phyloP scores from a whole-genome alignment of 2,329 filamentous ascomycete species.

The Ceratocystis cacaofunesta region DNA sequence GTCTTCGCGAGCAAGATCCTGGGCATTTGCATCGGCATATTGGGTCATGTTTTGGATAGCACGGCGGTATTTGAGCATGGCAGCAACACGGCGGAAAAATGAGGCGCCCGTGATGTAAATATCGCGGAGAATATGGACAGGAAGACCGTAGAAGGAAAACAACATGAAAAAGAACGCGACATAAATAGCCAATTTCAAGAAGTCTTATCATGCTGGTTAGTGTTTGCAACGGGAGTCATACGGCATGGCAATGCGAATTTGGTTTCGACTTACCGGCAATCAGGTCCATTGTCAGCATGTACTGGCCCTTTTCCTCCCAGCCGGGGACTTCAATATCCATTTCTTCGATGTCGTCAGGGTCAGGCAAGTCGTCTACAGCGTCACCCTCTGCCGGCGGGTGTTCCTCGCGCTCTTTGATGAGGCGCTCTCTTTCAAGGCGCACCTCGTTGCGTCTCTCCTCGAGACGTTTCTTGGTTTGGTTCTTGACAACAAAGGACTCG shows the following conservation, averaged over 20 bases:
- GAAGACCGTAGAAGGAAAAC: slow-evolving; percentile 83
- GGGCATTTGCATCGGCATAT: slow-evolving; percentile 78
- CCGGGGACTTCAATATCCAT: slow-evolving; percentile 90
- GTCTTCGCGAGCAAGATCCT: slow-evolving; percentile 73
- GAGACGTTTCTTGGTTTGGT: slow-evolving; percentile 57
- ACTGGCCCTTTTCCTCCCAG: slow-evolving; percentile 92
- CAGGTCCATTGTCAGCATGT: slow-evolving; percentile 77
- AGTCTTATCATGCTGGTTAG: slow-evolving; percentile 40
- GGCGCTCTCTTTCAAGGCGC: slow-evolving; percentile 40
- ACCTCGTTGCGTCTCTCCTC: slow-evolving; percentile 55
- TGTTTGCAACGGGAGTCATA: neutral
- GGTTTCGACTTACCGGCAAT: slow-evolving; percentile 46
- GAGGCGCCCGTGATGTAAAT: slow-evolving; percentile 87
- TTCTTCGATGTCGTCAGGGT: slow-evolving; percentile 69
- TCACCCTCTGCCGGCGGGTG: slow-evolving; percentile 32
- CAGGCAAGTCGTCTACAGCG: slow-evolving; percentile 29
- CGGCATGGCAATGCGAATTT: neutral
- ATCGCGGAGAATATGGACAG: slow-evolving; percentile 92
- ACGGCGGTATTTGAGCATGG: slow-evolving; percentile 77
- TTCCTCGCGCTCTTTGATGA: slow-evolving; percentile 34
- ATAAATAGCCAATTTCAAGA: slow-evolving; percentile 81
- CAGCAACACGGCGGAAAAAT: slow-evolving; percentile 76
- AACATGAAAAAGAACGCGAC: slow-evolving; percentile 86
- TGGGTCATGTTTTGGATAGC: slow-evolving; percentile 89
- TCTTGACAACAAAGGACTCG: slow-evolving; percentile 59